Conservation (phyloP, 192 early-diverging fungal genomes). For the Physocladia obscura region DNA sequence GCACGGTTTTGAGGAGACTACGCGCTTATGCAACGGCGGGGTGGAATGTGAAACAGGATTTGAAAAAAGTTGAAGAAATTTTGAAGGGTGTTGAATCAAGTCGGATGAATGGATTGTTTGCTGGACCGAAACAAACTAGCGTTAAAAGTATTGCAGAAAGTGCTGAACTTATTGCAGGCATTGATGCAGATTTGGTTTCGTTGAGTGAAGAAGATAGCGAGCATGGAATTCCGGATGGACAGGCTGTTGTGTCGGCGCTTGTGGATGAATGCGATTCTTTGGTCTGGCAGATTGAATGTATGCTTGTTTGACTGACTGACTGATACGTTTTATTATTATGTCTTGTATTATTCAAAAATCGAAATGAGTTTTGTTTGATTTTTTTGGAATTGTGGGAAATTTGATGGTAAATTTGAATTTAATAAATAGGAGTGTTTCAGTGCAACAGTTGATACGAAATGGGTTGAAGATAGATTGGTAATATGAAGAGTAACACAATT, state of each 20-base stretch:
- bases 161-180: not conserved
- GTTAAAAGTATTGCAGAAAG: not conserved
- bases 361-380: too few species aligned
- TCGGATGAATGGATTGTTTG: constrained; percentile 10
- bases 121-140: not conserved
- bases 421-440: too few species aligned
- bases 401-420: too few species aligned
- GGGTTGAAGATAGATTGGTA: too few species aligned
- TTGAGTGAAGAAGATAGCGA: not conserved
- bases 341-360: too few species aligned
- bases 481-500: constrained; percentile 59
- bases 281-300: constrained; percentile 6
- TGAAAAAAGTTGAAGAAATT: constrained; percentile 6
- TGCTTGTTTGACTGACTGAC: constrained; percentile 18
- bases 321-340: too few species aligned
- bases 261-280: constrained; percentile 32
- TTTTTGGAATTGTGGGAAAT: too few species aligned
- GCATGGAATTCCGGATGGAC: constrained; percentile 28
- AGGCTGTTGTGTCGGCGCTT: constrained; percentile 15
- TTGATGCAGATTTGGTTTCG: not conserved
- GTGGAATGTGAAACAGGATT: constrained; percentile 9
- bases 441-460: too few species aligned
- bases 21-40: not conserved
- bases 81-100: constrained; percentile 1
- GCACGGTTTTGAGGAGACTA: constrained; percentile 11